Evolutionary conservation across 1,284 basidiomycete genomes (phyloP).

Genomic region (Apiotrichum sp.): DNA sequence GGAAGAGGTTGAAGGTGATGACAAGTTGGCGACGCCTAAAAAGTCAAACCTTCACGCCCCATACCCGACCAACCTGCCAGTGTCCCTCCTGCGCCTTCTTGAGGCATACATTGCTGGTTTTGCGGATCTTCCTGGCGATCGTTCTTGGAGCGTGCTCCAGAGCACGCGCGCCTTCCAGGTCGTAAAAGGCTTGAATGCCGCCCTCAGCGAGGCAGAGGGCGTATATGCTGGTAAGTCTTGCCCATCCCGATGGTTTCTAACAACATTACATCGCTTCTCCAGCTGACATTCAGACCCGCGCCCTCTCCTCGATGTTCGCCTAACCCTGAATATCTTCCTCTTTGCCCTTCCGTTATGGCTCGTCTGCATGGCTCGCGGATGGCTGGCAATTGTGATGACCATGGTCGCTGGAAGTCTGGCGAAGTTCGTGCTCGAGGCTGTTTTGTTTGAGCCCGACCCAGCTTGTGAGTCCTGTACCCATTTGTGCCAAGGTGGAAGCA

Average conservation of each 20-base stretch:
- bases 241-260: too few relatives aligned
- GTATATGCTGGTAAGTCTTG: slow-evolving; percentile 33
- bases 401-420: background rate
- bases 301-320: slow-evolving; percentile 7
- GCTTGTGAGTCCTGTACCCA: slow-evolving; percentile 13
- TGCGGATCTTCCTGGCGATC: too few relatives aligned
- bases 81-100: slow-evolving; percentile 40
- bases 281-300: slow-evolving; percentile 11
- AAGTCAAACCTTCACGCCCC: slow-evolving; percentile 39
- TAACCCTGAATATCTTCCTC: slow-evolving; percentile 11
- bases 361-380: slow-evolving; percentile 1
- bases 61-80: slow-evolving; percentile 40
- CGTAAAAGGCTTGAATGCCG: slow-evolving; percentile 29
- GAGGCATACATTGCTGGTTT: slow-evolving; percentile 42
- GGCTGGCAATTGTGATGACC: slow-evolving; percentile 8
- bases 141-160: slow-evolving; percentile 38
- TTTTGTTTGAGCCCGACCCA: slow-evolving; percentile 7
- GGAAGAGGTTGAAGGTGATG: background rate
- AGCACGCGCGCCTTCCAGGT: slow-evolving; percentile 35
- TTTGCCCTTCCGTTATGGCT: slow-evolving; percentile 4
- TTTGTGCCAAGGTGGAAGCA: too few relatives aligned
- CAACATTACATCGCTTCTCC: too few relatives aligned
- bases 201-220: slow-evolving; percentile 40
- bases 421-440: slow-evolving; percentile 9
- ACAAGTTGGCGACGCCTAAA: slow-evolving; percentile 4